A percentile compares a stretch with the other conserved stretches of the same genome.
Evolutionary conservation across 2,329 filamentous ascomycete species (phyloP).

Genomic region (Tolypocladium nubicola): DNA sequence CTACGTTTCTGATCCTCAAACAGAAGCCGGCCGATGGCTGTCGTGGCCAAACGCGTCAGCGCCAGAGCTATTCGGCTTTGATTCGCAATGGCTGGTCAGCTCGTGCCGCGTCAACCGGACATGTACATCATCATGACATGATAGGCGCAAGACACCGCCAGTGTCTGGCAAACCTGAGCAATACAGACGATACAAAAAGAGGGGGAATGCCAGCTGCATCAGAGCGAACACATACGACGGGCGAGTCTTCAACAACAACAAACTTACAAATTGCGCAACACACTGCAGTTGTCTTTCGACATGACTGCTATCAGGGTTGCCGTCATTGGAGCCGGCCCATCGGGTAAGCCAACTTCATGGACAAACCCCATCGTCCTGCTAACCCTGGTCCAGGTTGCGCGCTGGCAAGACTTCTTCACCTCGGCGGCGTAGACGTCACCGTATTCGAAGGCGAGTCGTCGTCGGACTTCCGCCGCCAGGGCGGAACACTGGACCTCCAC

Average conservation of each 20-base stretch:
- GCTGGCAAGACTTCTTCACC: conserved; percentile 37
- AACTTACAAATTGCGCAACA: not conserved
- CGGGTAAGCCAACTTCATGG: not conserved
- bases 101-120: not conserved
- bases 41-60: not conserved
- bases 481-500: conserved; percentile 45
- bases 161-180: not conserved
- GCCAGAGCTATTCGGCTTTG: not conserved
- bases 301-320: not conserved
- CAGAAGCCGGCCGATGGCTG: not conserved
- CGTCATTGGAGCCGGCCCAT: not conserved
- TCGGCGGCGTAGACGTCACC: conserved; percentile 31
- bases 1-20: not conserved
- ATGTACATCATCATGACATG: not conserved
- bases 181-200: not conserved
- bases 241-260: not conserved
- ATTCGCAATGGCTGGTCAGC: not conserved
- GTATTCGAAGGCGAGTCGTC: conserved; percentile 39
- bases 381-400: conserved; percentile 10
- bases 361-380: not conserved
- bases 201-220: too few relatives aligned
- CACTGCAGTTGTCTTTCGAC: too few relatives aligned
- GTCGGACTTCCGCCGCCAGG: conserved; percentile 34
- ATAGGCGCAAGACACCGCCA: not conserved
- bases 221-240: not conserved